Conservation (phyloP, 2,329 filamentous ascomycete genomes). For the Pseudocercospora crystallina region DNA sequence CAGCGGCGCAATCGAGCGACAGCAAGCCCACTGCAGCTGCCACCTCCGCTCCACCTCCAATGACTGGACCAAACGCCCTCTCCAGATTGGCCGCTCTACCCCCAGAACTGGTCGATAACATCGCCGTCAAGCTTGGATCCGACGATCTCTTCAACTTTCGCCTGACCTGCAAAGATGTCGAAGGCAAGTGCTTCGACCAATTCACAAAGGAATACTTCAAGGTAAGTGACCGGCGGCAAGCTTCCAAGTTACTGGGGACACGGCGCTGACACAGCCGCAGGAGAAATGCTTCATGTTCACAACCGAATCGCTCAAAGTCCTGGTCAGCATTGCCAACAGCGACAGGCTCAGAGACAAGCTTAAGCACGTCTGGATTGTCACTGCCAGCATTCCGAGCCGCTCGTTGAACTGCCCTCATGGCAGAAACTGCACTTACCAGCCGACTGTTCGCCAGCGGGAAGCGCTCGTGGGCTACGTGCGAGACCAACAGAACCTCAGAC, state of each 20-base stretch:
- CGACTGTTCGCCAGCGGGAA: constrained; percentile 25
- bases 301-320: constrained; percentile 27
- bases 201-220: constrained; percentile 31
- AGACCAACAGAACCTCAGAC: constrained; percentile 27
- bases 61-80: background rate
- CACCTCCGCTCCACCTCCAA: no score
- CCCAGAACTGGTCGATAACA: constrained; percentile 31
- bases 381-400: constrained; percentile 22
- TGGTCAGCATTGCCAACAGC: constrained; percentile 27
- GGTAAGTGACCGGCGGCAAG: background rate
- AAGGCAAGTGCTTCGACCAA: constrained; percentile 27
- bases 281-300: constrained; percentile 17
- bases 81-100: constrained; percentile 25
- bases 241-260: no score
- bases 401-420: constrained; percentile 19
- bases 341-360: constrained; percentile 25
- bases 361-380: constrained; percentile 26
- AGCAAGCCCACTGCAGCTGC: no score
- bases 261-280: background rate
- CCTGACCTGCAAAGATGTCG: constrained; percentile 27
- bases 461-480: constrained; percentile 27
- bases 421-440: constrained; percentile 19
- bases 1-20: no score
- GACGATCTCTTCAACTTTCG: constrained; percentile 31
- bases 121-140: constrained; percentile 26